A percentile compares a stretch with the other conserved stretches of the same genome.
phyloP scores from a whole-genome alignment of 805 yeast genomes.

The Zygosaccharomyces kombuchaensis region DNA sequence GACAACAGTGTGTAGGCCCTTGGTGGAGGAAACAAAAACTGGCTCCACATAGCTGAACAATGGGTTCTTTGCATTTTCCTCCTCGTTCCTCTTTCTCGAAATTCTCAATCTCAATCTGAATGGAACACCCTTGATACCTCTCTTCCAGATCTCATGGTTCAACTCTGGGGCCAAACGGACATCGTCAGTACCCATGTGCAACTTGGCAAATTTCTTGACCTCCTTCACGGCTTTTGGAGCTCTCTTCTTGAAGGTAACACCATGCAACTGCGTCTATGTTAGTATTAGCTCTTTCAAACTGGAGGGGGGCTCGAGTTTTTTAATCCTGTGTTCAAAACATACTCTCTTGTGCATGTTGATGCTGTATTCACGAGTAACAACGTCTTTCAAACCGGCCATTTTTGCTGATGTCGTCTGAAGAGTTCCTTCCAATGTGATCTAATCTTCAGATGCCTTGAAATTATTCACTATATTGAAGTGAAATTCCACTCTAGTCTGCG shows the following conservation, averaged over 20 bases:
- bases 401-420: conserved; percentile 17
- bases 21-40: conserved; percentile 88
- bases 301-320: conserved; percentile 14
- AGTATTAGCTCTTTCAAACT: neutral
- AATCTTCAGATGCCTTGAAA: conserved; percentile 1
- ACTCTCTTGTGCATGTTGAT: conserved; percentile 99
- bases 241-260: conserved; percentile 98
- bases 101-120: conserved; percentile 97
- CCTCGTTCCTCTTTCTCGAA: conserved; percentile 99
- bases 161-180: conserved; percentile 98
- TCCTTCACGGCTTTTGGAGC: conserved; percentile 99
- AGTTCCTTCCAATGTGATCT: neutral
- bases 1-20: conserved; percentile 97
- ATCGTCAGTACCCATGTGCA: conserved; percentile 98
- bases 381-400: conserved; percentile 81
- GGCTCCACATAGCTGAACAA: conserved; percentile 98
- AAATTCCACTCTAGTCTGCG: conserved; percentile 1
- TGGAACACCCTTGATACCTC: conserved; percentile 99
- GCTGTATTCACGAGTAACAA: conserved; percentile 99
- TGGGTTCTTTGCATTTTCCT: conserved; percentile 98
- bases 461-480: conserved; percentile 5
- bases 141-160: conserved; percentile 98
- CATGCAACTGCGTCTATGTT: conserved; percentile 60
- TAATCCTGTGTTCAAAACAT: conserved; percentile 40
- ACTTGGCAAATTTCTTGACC: conserved; percentile 95